Evolutionary conservation across 371 early-diverging fungal genomes (phyloP), one percentile per base, ranked within the genome.

Genomic region (Smittium culicis): DNA sequence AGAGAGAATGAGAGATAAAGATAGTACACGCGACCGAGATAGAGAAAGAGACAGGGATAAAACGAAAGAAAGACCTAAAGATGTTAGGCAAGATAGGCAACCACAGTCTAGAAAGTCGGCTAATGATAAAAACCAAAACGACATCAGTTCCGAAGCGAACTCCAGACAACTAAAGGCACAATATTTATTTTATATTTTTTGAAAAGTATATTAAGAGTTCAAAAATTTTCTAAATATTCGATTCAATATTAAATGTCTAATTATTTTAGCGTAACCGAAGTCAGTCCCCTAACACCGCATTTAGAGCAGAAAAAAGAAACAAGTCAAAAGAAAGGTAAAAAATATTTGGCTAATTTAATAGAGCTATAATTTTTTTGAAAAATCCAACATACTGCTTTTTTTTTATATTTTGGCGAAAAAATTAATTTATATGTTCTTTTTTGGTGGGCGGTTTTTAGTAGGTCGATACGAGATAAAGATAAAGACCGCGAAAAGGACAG

Each of bases 401-500:
- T n/a, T n/a, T n/a, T n/a, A n/a, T n/a, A n/a, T n/a, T n/a, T n/a
- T n/a, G n/a, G n/a, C n/a, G n/a, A n/a, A n/a, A n/a, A n/a, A n/a
- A n/a, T n/a, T n/a, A n/a, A n/a, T 45, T 45, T 45, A 5, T 45
- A 11, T 5, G 45, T 11, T 45, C 5, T 45, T 45, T 45, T 45
- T 45, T 45, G 5, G 5, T 45, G 45, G 5, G 45, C 45, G 20
- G 5, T 45, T 45, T 45, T 11, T 45, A 5, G 45, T 45, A 45
- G 45, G 20, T 45, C 45, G 11, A 20, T 20, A 5, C 63, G 63
- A 31, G 63, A 63, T 14, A n/a, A 35, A 31, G 63, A 63, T 30
- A 63, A 33, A 32, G 60, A 59, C n/a, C 60, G 60, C 60, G 60
- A 59, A 59, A 59, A 59, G 60, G 60, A 59, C 11, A 59, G 25